Percentiles rank a stretch among this genome's conserved stretches.
Conservation (phyloP, 176 grass and related monocot species). For the Zizania latifolia region DNA sequence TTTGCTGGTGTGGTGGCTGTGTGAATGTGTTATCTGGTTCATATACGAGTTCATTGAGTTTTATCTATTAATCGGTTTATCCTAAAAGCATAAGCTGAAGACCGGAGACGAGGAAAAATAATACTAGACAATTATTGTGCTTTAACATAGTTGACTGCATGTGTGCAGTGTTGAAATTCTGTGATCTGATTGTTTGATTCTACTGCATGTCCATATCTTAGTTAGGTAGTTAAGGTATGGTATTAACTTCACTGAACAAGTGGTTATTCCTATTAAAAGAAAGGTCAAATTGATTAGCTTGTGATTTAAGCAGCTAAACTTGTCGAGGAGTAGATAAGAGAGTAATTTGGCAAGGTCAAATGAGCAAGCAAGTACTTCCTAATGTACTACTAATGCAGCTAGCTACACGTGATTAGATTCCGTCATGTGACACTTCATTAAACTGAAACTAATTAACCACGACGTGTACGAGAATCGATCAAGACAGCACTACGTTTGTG, state of each 20-base stretch:
- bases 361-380: background rate
- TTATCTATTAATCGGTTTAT: background rate
- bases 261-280: background rate
- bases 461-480: background rate
- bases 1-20: background rate
- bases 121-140: too few relatives aligned
- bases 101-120: too few relatives aligned
- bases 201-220: too few relatives aligned
- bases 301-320: background rate
- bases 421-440: background rate
- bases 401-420: background rate
- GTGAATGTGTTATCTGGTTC: too few relatives aligned
- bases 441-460: background rate
- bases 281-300: background rate
- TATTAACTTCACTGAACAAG: background rate
- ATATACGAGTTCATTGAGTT: background rate
- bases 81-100: too few relatives aligned
- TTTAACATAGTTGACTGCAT: too few relatives aligned
- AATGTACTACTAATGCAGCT: background rate
- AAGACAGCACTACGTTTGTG: background rate
- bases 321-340: background rate
- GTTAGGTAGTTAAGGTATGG: too few relatives aligned
- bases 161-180: too few relatives aligned
- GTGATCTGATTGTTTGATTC: too few relatives aligned
- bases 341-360: background rate